A percentile compares a stretch with the other conserved stretches of the same genome.
Conservation (phyloP, 176 grass and related monocot species). For the Oryza punctata region DNA sequence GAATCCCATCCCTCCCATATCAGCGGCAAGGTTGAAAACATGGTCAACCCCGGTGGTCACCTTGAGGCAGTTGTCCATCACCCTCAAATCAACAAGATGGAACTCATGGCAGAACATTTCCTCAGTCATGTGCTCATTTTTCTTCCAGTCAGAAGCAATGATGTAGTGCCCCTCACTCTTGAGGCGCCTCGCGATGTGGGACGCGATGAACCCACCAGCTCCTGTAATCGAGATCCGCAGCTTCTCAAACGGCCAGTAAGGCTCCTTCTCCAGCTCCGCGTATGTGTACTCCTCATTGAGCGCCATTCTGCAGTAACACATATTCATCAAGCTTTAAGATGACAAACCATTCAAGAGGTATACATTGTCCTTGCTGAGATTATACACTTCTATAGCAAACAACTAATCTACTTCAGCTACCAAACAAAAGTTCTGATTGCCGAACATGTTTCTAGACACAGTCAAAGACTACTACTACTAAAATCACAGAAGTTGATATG, state of each 20-base stretch:
- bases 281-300: conserved; percentile 77
- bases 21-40: conserved; percentile 64
- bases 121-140: conserved; percentile 77
- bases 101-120: conserved; percentile 92
- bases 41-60: conserved; percentile 47
- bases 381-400: background rate
- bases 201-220: conserved; percentile 77
- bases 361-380: background rate
- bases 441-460: background rate
- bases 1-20: conserved; percentile 67
- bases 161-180: conserved; percentile 77
- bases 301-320: conserved; percentile 41
- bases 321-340: background rate
- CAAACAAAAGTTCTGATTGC: background rate
- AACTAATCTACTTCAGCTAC: background rate
- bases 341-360: background rate
- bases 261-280: conserved; percentile 59
- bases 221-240: conserved; percentile 77
- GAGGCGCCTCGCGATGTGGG: conserved; percentile 67
- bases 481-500: background rate
- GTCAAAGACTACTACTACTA: background rate
- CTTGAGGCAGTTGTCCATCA: conserved; percentile 63
- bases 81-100: conserved; percentile 70
- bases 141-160: conserved; percentile 87
- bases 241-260: conserved; percentile 71